Conservation (phyloP, 2,329 filamentous ascomycete species). For the Penicillium sp. region DNA sequence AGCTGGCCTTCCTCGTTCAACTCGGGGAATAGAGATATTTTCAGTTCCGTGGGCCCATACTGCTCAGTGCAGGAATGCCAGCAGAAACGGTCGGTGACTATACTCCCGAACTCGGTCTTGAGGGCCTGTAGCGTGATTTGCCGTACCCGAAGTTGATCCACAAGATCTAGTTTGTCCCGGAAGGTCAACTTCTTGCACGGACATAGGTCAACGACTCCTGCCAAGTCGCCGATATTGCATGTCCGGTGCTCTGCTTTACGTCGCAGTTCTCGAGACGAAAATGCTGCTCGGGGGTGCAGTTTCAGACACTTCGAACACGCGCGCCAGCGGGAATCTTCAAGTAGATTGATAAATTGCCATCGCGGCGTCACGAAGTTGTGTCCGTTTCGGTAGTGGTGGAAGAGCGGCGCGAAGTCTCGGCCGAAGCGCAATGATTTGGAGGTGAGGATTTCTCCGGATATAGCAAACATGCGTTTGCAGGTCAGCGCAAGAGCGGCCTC, state of each 20-base stretch:
- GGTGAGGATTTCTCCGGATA: conserved; percentile 31
- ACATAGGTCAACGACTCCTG: conserved; percentile 40
- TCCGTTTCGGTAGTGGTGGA: conserved; percentile 40
- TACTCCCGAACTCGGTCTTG: conserved; percentile 28
- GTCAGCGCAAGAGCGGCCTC: conserved; percentile 40
- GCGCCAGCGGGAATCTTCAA: conserved; percentile 38
- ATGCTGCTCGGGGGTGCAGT: conserved; percentile 37
- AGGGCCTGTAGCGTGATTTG: conserved; percentile 28
- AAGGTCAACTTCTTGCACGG: conserved; percentile 43
- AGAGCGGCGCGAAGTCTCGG: conserved; percentile 41
- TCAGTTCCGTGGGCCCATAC: conserved; percentile 36
- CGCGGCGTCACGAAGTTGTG: conserved; percentile 38
- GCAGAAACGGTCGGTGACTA: conserved; percentile 33
- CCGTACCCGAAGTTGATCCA: conserved; percentile 33
- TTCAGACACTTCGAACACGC: conserved; percentile 40
- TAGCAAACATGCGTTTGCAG: conserved; percentile 37
- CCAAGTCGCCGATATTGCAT: conserved; percentile 35
- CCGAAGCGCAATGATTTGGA: conserved; percentile 37
- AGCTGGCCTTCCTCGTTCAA: conserved; percentile 33
- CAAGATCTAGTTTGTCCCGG: conserved; percentile 37
- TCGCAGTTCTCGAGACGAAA: conserved; percentile 34
- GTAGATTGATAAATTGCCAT: conserved; percentile 38
- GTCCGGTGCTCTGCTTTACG: conserved; percentile 33
- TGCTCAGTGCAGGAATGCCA: conserved; percentile 39
- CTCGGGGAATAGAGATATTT: conserved; percentile 37